Evolutionary conservation across 176 grass and related monocot species (phyloP).

Genomic region (Avena sativa): DNA sequence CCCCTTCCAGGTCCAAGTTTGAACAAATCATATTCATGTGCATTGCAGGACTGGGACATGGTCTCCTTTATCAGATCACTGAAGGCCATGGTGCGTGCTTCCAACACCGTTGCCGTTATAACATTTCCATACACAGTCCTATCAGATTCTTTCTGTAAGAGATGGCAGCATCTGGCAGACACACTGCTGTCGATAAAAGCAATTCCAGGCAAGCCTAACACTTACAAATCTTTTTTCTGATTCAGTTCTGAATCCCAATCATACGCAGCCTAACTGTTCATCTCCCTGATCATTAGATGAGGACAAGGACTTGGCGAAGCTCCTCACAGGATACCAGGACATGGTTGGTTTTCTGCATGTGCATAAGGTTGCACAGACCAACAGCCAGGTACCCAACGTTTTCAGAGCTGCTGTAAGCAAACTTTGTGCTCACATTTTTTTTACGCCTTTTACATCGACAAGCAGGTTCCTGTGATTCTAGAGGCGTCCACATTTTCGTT

Average conservation of each 20-base stretch:
- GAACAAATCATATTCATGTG: background rate
- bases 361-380: constrained; percentile 85
- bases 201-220: constrained; percentile 63
- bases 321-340: constrained; percentile 89
- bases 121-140: constrained; percentile 74
- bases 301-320: constrained; percentile 83
- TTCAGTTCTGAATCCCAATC: background rate
- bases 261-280: background rate
- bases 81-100: constrained; percentile 65
- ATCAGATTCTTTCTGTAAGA: constrained; percentile 74
- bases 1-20: background rate
- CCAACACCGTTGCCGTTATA: constrained; percentile 76
- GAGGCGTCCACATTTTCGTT: constrained; percentile 83
- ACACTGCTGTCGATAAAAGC: constrained; percentile 87
- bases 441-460: constrained; percentile 9
- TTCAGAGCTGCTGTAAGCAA: constrained; percentile 5
- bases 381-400: constrained; percentile 67
- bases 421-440: background rate
- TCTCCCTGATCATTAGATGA: constrained; percentile 71
- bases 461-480: constrained; percentile 84
- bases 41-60: constrained; percentile 86
- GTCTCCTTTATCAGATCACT: constrained; percentile 87
- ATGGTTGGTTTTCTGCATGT: constrained; percentile 95
- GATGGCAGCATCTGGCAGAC: constrained; percentile 96
- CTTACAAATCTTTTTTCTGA: background rate